phyloP scores from a whole-genome alignment of 345 rosid species.

The Rhizophora mangle region DNA sequence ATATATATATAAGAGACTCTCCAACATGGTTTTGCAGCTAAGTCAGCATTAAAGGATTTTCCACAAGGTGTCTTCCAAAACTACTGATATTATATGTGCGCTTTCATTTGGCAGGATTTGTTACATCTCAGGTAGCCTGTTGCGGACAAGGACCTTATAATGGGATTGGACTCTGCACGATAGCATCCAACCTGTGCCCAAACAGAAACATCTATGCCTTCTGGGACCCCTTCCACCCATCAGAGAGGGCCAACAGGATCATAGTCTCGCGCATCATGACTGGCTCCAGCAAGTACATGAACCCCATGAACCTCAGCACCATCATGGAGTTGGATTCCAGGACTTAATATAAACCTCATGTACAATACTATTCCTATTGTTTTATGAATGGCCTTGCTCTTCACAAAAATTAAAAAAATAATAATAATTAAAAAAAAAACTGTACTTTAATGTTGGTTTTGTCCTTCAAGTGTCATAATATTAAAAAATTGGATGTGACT shows the following conservation, averaged over 20 bases:
- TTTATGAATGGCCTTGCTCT: not conserved
- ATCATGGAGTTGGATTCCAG: slow-evolving; percentile 35
- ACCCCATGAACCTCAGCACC: slow-evolving; percentile 92
- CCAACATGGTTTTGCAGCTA: too few relatives aligned
- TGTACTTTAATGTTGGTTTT: too few relatives aligned
- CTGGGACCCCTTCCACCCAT: slow-evolving; percentile 90
- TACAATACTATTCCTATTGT: not conserved
- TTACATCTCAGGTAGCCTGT: slow-evolving; percentile 71
- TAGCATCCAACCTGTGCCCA: slow-evolving; percentile 65
- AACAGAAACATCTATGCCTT: slow-evolving; percentile 64
- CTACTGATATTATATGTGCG: not conserved
- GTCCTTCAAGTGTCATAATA: not conserved
- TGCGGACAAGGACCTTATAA: slow-evolving; percentile 95
- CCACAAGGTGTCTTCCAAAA: too few relatives aligned
- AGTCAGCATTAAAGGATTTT: not conserved
- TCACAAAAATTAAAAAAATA: not conserved
- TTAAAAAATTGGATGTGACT: not conserved
- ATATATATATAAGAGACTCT: too few relatives aligned
- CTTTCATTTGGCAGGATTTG: slow-evolving; percentile 49
- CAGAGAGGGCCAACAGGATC: slow-evolving; percentile 65
- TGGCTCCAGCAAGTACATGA: slow-evolving; percentile 52
- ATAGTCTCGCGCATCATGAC: slow-evolving; percentile 51
- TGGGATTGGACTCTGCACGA: slow-evolving; percentile 82
- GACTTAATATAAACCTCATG: not conserved
- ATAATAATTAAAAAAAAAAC: too few relatives aligned